Base-by-base conservation (phyloP, 345 rosid species). In the Eucalyptus paniculata region DNA sequence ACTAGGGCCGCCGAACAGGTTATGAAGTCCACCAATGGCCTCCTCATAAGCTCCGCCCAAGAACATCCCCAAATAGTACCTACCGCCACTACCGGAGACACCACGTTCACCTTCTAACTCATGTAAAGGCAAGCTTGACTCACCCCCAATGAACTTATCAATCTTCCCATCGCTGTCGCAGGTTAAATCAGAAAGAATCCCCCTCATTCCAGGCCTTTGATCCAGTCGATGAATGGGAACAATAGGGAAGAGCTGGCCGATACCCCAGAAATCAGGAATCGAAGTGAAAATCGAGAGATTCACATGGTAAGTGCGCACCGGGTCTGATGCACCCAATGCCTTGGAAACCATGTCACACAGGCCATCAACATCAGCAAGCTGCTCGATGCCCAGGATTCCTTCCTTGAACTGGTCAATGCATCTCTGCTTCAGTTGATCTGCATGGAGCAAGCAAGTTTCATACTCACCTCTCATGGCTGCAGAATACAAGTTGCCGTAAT, bases 31-130 rank as follows among this genome's bases (percentile, higher is more conserved):
- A 67, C 99, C 99, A 86, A 98, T 95, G 60, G 99, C 99, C 94
- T 98, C 99, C 94, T 98, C 97, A 49, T 98, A 98, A 90, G 99
- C 99, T 91, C 99, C 99, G 30, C 98, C 99, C 91, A 98, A 93
- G 88, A 98, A 98, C 99, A 98, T 98, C 89, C 99, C 99, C 95
- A 98, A 69, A 89, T 88, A 96, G 92, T 98, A 98, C 86, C 88
- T n/a, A 30, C 93, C 94, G 67, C 93, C 93, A 45, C 87, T 80
- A 26, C 92, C 89, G n/a, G 83, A 86, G 26, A 81, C 88, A 24
- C 91, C 93, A 3, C 93, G 94, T 49, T 69, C 81, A 37, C 93
- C 95, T n/a, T 92, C 94, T 34, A 98, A 89, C 89, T 96, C 97
- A 88, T 98, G 99, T n/a, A 98, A 94, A 3, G 99, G 99, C 94